Evolutionary conservation across 2,329 filamentous ascomycete genomes (phyloP), one percentile per base, ranked within the genome.

Genomic region (Microdochium trichocladiopsis): DNA sequence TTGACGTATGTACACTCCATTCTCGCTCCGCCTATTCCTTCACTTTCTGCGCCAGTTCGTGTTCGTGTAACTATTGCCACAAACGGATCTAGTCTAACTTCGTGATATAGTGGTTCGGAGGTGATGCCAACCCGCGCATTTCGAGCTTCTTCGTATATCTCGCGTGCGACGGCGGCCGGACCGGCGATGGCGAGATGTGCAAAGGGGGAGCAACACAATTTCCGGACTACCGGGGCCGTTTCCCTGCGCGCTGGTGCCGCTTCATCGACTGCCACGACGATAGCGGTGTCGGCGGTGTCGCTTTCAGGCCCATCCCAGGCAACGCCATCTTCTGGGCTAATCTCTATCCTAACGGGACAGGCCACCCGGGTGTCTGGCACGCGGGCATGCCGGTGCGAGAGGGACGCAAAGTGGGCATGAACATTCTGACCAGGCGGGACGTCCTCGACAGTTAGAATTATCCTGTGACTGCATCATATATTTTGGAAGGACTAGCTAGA

Each of bases 281-380:
- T 41, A 51, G 55, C 25, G 51, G 58, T 9, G 53, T 47, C 22
- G 53, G 55, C 50, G 73, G 74, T 1, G 70, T 75, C 18, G 69
- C 72, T 10, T 82, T 82, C 64, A 75, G 71, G 61, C 70, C 72
- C 0, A 55, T 73, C 1, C 68, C 74, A 1, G 78, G 78, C 1
- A 81, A 81, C 56, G 78, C 77, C 8, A 76, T 82, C 25, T 80
- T 76, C 55, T 82, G 78, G 78, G 77, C 80, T 62, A 82, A 82
- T 58, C 81, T 81, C 58, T 68, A 69, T 10, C 66, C 75, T 1
- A 75, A 79, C 54, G 75, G 77, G 2, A 71, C 69, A 2, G 72
- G 72, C 1, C 68, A 70, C 52, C 69, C 76, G 18, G 76, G 79
- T 66, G 76, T 76, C 28, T 81, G 77, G 76, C 78, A 82, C 61